These are phyloP conservation scores for Cryphonectria naterciae DNA, from an alignment of 2,329 filamentous ascomycete genomes.

Conservation along the genomic window DNA sequence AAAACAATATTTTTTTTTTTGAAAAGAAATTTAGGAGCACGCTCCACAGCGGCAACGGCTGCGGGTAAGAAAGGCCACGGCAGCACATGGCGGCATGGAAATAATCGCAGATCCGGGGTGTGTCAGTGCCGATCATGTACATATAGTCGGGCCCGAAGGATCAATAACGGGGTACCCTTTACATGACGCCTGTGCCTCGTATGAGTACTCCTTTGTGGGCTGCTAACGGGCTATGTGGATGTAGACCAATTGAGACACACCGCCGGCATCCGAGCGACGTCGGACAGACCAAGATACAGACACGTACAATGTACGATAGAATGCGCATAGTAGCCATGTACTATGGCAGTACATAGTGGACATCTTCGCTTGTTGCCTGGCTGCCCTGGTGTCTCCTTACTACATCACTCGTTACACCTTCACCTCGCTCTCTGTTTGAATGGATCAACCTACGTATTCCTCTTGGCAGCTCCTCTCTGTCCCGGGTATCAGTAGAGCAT, in stretches of 20 bases:
- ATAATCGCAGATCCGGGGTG: neutral
- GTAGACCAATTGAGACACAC: neutral
- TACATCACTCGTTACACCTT: neutral
- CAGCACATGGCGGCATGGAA: neutral
- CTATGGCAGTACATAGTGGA: neutral
- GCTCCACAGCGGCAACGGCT: neutral
- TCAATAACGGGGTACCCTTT: neutral
- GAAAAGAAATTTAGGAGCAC: neutral
- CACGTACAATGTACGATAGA: neutral
- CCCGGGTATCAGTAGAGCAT: neutral
- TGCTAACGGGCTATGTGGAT: neutral
- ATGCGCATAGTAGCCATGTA: neutral
- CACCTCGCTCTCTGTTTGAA: neutral
- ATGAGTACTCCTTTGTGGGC: neutral
- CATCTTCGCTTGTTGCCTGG: neutral
- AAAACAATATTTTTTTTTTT: neutral
- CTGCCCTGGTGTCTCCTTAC: neutral
- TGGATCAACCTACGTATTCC: neutral
- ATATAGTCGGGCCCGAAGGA: neutral
- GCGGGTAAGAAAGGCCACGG: neutral
- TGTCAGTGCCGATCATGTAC: neutral
- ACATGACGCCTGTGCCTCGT: neutral
- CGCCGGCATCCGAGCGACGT: neutral
- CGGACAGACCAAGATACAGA: neutral
- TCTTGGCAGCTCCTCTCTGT: neutral